phyloP scores from a whole-genome alignment of 2,329 filamentous ascomycete species.

The Gyromitra esculenta region DNA sequence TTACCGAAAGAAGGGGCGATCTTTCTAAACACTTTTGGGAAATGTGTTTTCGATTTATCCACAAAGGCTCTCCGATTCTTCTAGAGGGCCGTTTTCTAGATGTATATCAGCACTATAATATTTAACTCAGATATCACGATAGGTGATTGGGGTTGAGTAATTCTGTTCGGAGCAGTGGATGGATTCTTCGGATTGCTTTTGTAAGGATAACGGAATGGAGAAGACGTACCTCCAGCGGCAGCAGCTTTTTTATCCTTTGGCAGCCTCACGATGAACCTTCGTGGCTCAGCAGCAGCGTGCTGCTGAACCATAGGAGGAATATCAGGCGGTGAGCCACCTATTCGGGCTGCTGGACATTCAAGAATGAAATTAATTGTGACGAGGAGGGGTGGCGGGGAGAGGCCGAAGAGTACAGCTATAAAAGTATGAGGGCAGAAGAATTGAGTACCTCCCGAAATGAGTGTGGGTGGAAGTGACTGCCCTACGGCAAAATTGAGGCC shows the following conservation, averaged over 20 bases:
- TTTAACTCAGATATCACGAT: background rate
- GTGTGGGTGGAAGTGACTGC: background rate
- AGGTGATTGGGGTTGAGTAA: background rate
- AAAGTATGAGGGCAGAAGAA: no score
- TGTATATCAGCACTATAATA: background rate
- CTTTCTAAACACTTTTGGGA: no score
- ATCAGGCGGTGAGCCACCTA: no score
- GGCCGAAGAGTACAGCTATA: background rate
- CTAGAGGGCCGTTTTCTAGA: no score
- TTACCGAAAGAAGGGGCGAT: no score
- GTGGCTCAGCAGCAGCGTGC: no score
- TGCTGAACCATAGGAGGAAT: no score
- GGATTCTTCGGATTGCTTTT: background rate
- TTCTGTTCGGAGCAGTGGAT: background rate
- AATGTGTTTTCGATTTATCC: no score
- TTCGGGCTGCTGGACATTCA: no score
- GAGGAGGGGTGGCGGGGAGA: background rate
- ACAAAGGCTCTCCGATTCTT: background rate
- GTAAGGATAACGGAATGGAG: background rate
- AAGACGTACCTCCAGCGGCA: background rate
- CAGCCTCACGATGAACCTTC: no score
- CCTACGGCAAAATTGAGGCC: background rate
- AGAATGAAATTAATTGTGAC: no score
- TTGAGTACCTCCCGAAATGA: background rate
- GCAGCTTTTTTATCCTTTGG: no score